A percentile compares a stretch with the other conserved stretches of the same genome.
Evolutionary conservation across 176 grass and related monocot genomes (phyloP).

Genomic region (Lolium perenne): DNA sequence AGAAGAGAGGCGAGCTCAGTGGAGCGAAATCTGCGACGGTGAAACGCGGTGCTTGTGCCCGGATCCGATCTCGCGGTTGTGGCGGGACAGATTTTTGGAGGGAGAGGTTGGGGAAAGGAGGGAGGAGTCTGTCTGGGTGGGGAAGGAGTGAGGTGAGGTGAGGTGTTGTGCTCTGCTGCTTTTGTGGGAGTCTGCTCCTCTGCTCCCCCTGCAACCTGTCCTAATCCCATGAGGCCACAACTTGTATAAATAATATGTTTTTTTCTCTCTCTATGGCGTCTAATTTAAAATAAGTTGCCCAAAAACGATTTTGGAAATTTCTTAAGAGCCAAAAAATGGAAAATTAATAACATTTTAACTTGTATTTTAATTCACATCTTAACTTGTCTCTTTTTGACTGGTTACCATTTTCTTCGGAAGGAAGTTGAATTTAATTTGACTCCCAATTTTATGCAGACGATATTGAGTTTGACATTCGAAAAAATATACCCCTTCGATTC

Average conservation of each 20-base stretch:
- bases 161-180: background rate
- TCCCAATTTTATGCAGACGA: no score
- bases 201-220: background rate
- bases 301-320: background rate
- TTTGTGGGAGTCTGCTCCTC: background rate
- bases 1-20: background rate
- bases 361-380: background rate
- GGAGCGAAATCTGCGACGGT: background rate
- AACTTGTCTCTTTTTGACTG: no score
- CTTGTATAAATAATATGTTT: background rate
- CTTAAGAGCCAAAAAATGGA: background rate
- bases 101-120: conserved; percentile 25
- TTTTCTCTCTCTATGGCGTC: background rate
- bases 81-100: conserved; percentile 36
- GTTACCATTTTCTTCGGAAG: no score
- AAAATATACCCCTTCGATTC: no score
- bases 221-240: background rate
- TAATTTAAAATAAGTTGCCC: background rate
- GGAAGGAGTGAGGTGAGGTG: background rate
- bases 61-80: conserved; percentile 35
- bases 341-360: background rate
- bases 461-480: no score
- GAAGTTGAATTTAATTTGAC: no score
- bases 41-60: background rate
- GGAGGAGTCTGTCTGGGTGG: background rate